phyloP scores from a whole-genome alignment of 352 stramenopile genomes.

The Phytophthora meadii region DNA sequence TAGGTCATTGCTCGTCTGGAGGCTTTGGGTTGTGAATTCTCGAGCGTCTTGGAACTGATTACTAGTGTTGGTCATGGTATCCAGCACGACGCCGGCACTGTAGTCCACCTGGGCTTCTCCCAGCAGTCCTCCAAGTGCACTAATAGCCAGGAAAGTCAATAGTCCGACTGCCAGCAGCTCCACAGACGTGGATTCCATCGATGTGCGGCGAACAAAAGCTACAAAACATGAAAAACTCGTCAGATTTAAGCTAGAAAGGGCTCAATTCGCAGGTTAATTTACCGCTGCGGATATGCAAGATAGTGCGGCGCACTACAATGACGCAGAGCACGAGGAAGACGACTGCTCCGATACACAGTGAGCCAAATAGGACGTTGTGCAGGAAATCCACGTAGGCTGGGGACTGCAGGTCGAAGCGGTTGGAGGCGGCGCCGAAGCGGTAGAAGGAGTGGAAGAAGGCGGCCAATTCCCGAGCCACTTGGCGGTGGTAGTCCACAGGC shows the following conservation, averaged over 20 bases:
- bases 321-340: constrained; percentile 74
- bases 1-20: constrained; percentile 47
- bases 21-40: constrained; percentile 37
- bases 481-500: constrained; percentile 72
- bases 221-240: constrained; percentile 8
- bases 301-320: constrained; percentile 71
- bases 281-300: constrained; percentile 78
- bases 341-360: constrained; percentile 61
- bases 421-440: constrained; percentile 64
- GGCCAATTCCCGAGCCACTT: constrained; percentile 68
- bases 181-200: constrained; percentile 56
- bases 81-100: constrained; percentile 72
- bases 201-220: constrained; percentile 54
- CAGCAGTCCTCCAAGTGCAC: constrained; percentile 69
- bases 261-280: constrained; percentile 10
- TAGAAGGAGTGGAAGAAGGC: constrained; percentile 87
- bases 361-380: constrained; percentile 75
- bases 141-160: constrained; percentile 78
- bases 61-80: constrained; percentile 80
- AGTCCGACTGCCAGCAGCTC: constrained; percentile 79
- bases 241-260: constrained; percentile 10
- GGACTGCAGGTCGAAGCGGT: constrained; percentile 62
- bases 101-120: constrained; percentile 86
- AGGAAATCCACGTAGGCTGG: constrained; percentile 67
- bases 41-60: constrained; percentile 56